A percentile compares a stretch with the other conserved stretches of the same genome.
Evolutionary conservation across 257 asterid species (phyloP).

Genomic region (Solanum commersonii): DNA sequence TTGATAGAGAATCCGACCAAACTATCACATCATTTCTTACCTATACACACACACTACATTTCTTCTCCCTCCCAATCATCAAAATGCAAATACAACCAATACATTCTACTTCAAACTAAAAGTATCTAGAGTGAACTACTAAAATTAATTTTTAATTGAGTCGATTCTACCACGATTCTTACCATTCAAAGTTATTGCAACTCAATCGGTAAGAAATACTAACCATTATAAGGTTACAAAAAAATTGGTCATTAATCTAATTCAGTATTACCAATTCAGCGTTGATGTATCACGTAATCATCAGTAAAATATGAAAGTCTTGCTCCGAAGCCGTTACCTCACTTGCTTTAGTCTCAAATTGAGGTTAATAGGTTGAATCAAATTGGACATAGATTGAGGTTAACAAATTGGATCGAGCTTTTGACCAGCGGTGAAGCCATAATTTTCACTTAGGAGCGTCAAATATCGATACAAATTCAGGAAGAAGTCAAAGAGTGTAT

Average conservation of each 20-base stretch:
- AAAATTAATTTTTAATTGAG: too few species aligned
- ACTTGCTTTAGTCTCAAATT: not conserved
- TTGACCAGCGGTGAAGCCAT: not conserved
- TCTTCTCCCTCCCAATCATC: not conserved
- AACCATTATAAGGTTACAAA: not conserved
- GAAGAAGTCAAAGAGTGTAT: not conserved
- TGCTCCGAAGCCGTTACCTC: not conserved
- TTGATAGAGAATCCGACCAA: conserved; percentile 4
- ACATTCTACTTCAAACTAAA: not conserved
- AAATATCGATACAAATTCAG: too few species aligned
- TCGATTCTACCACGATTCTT: not conserved
- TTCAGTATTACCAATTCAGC: too few species aligned
- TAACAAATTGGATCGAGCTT: not conserved
- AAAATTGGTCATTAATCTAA: not conserved
- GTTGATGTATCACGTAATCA: not conserved
- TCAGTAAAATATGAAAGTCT: too few species aligned
- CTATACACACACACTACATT: not conserved
- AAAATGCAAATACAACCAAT: not conserved
- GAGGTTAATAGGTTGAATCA: not conserved
- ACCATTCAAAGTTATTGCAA: not conserved
- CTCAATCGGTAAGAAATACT: not conserved
- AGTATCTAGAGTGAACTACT: not conserved
- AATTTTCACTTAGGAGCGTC: too few species aligned
- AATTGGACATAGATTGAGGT: not conserved
- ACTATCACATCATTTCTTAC: not conserved